phyloP scores from a whole-genome alignment of 192 early-diverging fungal species.

The Coemansia sp. region DNA sequence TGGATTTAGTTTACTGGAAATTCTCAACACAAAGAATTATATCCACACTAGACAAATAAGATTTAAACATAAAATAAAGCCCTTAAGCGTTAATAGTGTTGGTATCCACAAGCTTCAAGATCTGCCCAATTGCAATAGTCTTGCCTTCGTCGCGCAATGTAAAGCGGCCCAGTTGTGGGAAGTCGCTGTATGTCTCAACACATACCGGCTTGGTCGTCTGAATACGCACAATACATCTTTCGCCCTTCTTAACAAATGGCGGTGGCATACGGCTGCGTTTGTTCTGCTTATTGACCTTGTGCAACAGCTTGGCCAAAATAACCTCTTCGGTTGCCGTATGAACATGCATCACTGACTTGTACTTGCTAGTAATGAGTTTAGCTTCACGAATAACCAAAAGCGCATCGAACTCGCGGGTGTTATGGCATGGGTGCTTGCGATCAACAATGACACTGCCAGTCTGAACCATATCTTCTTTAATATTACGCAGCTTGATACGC shows the following conservation, averaged over 20 bases:
- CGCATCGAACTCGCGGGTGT: slow-evolving; percentile 77
- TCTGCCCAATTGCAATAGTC: slow-evolving; percentile 85
- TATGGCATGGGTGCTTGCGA: slow-evolving; percentile 74
- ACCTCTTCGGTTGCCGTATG: slow-evolving; percentile 90
- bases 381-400: slow-evolving; percentile 88
- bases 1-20: no score
- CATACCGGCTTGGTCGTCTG: slow-evolving; percentile 75
- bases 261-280: slow-evolving; percentile 85
- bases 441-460: slow-evolving; percentile 86
- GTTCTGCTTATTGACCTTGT: slow-evolving; percentile 90
- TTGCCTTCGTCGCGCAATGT: slow-evolving; percentile 97
- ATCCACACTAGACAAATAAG: no score
- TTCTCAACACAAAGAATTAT: no score
- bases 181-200: slow-evolving; percentile 81
- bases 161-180: slow-evolving; percentile 92
- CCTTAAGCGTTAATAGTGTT: not conserved
- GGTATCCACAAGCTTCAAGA: slow-evolving; percentile 67
- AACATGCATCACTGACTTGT: slow-evolving; percentile 88
- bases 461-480: slow-evolving; percentile 91
- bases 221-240: slow-evolving; percentile 83
- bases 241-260: slow-evolving; percentile 90
- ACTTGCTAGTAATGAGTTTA: slow-evolving; percentile 95
- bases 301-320: slow-evolving; percentile 72
- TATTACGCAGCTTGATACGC: slow-evolving; percentile 78
- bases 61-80: no score